Percentiles rank a stretch among this genome's conserved stretches.
Evolutionary conservation across 1,284 basidiomycete genomes (phyloP).

Genomic region (Cerioporus squamosus): DNA sequence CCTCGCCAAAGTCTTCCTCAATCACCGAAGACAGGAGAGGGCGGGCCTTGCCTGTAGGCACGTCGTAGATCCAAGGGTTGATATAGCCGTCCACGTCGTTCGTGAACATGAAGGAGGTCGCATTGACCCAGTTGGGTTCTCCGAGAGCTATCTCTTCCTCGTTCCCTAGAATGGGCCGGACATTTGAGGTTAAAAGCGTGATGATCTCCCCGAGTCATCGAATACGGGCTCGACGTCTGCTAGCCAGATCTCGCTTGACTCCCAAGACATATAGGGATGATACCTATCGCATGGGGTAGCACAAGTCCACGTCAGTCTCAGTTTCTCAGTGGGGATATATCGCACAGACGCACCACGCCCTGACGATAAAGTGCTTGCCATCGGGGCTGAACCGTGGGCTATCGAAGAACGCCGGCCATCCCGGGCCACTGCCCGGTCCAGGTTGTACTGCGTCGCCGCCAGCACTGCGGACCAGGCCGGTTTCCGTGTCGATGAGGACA

Average conservation of each 20-base stretch:
- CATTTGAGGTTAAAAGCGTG: neutral
- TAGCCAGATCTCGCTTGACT: conserved; percentile 60
- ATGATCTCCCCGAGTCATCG: conserved; percentile 25
- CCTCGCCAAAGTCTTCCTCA: conserved; percentile 56
- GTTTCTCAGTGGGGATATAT: too few relatives aligned
- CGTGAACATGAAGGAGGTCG: conserved; percentile 62
- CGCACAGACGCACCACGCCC: conserved; percentile 54
- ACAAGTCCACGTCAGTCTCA: neutral
- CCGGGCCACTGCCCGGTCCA: too few relatives aligned
- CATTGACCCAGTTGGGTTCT: conserved; percentile 59
- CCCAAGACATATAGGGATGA: conserved; percentile 83
- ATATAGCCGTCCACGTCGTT: conserved; percentile 64
- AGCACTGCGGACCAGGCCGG: conserved; percentile 35
- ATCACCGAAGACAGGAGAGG: conserved; percentile 48
- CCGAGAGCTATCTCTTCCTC: conserved; percentile 45
- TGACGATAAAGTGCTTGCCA: conserved; percentile 63
- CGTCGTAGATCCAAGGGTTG: conserved; percentile 61
- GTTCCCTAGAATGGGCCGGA: conserved; percentile 15
- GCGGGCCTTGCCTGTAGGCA: conserved; percentile 33
- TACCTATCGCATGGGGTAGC: neutral
- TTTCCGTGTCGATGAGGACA: conserved; percentile 46
- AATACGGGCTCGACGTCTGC: conserved; percentile 39
- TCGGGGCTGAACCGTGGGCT: conserved; percentile 64
- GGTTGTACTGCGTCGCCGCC: neutral
- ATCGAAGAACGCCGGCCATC: conserved; percentile 59